These are phyloP conservation scores for Ilex paraguariensis DNA, from an alignment of 305 asterid genomes.

Conservation along the genomic window DNA sequence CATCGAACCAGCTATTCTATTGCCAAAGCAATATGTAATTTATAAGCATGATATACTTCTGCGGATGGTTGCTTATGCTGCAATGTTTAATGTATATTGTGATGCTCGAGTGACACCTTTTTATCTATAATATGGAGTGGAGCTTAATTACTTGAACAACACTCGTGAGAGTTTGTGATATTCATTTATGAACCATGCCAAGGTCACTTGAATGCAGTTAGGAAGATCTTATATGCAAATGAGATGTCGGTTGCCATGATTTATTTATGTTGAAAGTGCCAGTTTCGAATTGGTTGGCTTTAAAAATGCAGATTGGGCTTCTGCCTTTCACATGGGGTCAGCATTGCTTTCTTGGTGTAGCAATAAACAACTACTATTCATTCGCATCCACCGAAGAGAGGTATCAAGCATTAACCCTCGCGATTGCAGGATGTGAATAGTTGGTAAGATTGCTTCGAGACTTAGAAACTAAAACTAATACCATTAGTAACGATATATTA, in stretches of 20 bases:
- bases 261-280: conserved; percentile 91
- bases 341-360: conserved; percentile 97
- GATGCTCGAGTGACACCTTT: conserved; percentile 20
- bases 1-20: not conserved
- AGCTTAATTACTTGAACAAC: conserved; percentile 28
- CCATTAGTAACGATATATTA: conserved; percentile 42
- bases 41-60: conserved; percentile 1
- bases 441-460: conserved; percentile 99
- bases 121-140: conserved; percentile 27
- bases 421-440: conserved; percentile 89
- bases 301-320: conserved; percentile 98
- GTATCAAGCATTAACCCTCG: conserved; percentile 92
- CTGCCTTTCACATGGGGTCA: conserved; percentile 82
- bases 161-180: conserved; percentile 28
- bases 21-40: not conserved
- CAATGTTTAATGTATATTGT: not conserved
- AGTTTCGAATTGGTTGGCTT: conserved; percentile 97
- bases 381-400: conserved; percentile 89
- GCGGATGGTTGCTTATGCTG: conserved; percentile 5
- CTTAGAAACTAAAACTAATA: conserved; percentile 73
- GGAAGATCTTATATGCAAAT: conserved; percentile 65
- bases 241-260: conserved; percentile 91
- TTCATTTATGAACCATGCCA: conserved; percentile 16
- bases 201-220: conserved; percentile 67
- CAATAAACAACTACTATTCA: conserved; percentile 85